Conservation (phyloP, 768 basidiomycete genomes). For the Candolleomyces eurysporus region DNA sequence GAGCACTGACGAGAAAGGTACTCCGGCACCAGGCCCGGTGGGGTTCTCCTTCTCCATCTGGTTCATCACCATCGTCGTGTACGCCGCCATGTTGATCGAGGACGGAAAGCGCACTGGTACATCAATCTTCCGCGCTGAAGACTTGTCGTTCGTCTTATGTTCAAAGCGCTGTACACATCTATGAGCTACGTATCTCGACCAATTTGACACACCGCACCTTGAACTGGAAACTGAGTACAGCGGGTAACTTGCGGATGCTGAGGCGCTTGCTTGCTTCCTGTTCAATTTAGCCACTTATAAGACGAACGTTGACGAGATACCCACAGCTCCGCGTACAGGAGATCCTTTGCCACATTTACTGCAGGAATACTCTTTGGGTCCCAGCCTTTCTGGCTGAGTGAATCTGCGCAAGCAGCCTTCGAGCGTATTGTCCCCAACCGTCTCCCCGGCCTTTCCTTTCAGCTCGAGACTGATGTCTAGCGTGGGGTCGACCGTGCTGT, state of each 20-base stretch:
- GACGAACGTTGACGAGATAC: not conserved
- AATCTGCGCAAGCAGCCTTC: conserved; percentile 66
- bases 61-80: conserved; percentile 64
- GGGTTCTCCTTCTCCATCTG: conserved; percentile 44
- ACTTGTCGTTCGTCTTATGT: conserved; percentile 73
- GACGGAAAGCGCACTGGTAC: conserved; percentile 79
- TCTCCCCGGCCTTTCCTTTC: conserved; percentile 25
- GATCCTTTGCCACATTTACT: conserved; percentile 73
- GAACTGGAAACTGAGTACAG: conserved; percentile 91
- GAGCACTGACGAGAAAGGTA: not conserved
- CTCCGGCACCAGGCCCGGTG: not conserved
- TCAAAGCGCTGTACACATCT: conserved; percentile 73
- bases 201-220: conserved; percentile 52
- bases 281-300: not conserved
- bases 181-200: not conserved
- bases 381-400: conserved; percentile 83
- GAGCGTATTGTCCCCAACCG: conserved; percentile 54
- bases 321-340: conserved; percentile 40
- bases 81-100: conserved; percentile 85
- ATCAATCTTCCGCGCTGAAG: conserved; percentile 82
- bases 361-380: conserved; percentile 81
- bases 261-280: conserved; percentile 84
- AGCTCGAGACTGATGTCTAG: conserved; percentile 89
- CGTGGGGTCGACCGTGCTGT: conserved; percentile 83
- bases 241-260: conserved; percentile 81